Evolutionary conservation across 202 grass and related monocot species (phyloP).

Genomic region (Schoenoplectus triqueter): DNA sequence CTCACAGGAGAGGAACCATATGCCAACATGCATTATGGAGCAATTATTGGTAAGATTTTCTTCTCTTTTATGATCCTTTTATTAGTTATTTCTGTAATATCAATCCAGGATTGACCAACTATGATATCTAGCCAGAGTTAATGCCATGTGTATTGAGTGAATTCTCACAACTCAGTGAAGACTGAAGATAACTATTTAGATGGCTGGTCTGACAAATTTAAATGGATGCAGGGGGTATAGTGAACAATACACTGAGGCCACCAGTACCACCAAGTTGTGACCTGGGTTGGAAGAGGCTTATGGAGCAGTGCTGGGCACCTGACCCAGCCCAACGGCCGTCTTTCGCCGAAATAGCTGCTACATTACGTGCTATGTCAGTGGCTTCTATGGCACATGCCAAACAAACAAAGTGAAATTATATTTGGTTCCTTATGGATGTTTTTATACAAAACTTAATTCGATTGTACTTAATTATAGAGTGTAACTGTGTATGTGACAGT

Average conservation of each 20-base stretch:
- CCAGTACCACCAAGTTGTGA: constrained; percentile 70
- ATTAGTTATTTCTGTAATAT: constrained; percentile 1
- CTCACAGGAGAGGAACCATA: constrained; percentile 97
- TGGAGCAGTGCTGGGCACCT: constrained; percentile 95
- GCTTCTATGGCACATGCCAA: constrained; percentile 44
- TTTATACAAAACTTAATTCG: constrained; percentile 20
- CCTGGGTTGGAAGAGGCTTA: constrained; percentile 74
- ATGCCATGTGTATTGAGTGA: not conserved
- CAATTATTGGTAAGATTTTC: constrained; percentile 76
- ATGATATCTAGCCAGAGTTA: not conserved
- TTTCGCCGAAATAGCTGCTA: constrained; percentile 77
- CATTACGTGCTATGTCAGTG: constrained; percentile 73
- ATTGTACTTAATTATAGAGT: constrained; percentile 35
- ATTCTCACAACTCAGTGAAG: not conserved
- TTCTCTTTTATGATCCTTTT: constrained; percentile 11
- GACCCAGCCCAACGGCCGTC: constrained; percentile 73
- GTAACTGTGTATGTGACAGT: constrained; percentile 22
- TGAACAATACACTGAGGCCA: constrained; percentile 89
- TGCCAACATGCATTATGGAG: constrained; percentile 97
- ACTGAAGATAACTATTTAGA: constrained; percentile 2
- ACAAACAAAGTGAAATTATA: constrained; percentile 40
- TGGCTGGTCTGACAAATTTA: not conserved
- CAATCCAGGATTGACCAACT: not conserved
- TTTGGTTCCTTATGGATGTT: not conserved
- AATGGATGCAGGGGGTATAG: constrained; percentile 69